Evolutionary conservation across 306 rosid species (phyloP), one percentile per base, ranked within the genome.

Genomic region (Gynostemma pentaphyllum): DNA sequence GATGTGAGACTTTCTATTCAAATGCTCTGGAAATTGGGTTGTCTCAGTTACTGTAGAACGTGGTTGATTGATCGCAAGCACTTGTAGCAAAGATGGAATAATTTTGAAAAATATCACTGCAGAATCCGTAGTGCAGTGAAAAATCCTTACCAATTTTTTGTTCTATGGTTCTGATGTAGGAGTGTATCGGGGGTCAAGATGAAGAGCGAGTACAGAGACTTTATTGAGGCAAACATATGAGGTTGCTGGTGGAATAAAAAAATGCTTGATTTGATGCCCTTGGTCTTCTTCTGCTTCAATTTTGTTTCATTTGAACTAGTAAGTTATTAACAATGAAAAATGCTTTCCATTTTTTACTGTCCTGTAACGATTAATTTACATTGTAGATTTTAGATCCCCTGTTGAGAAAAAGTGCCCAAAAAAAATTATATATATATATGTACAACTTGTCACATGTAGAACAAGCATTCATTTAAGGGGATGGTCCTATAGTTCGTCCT

Each of bases 151-250:
- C 46, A 5, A 36, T 34, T 11, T 36, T 36, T 18, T 2, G 42
- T 9, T 10, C 22, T 10, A 18, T 51, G 32, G 34, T 74, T 56
- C 29, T 67, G 62, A 62, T 81, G 75, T 79, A 91, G 96, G 87
- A 84, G 79, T 66, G 69, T 88, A 2, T 71, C 96, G 14, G 96
- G 98, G 47, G 98, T 91, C 70, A 88, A 88, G 75, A 91, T 85
- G 98, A 91, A 91, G 88, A 79, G 82, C 1, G 96, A 85, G 68
- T 91, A 85, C 79, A 83, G 75, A 82, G 95, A 86, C 56, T 83
- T 91, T 77, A 83, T 91, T 18, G 95, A 82, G 73, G 72, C 78
- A 29, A 85, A 82, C 49, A 91, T 75, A 69, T 91, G 83, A 79
- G 74, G 78, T 73, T 56, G 71, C n/a, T n/a, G n/a, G n/a, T n/a